Base-by-base conservation (phyloP, 2,329 filamentous ascomycete species). In the Macrophomina pseudophaseolina region DNA sequence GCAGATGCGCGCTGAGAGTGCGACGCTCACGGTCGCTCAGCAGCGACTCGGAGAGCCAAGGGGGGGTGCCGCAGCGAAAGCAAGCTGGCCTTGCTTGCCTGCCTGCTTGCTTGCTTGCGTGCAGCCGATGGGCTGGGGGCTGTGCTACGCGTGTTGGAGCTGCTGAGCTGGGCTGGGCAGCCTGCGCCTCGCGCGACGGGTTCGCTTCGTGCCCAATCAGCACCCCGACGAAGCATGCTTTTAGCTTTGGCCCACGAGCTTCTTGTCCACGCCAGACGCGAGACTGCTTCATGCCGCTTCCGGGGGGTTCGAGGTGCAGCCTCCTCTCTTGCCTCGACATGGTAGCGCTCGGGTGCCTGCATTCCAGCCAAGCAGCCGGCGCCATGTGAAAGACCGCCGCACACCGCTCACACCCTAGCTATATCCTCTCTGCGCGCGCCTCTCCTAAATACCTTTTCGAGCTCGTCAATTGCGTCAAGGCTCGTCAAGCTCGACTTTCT, bases 341-440 rank as follows among this genome's bases (percentile, higher is more conserved):
- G n/a, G n/a, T 46, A 44, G 58, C 58, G 44, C 28, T 14, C 58
- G 58, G 32, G 42, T 62, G 58, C 44, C 32, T 49, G 32, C 58
- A 49, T 49, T 62, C 44, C 58, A 62, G 58, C 58, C 58, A 62
- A 51, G 58, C n/a, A 28, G 42, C 44, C 58, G 58, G 58, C 58
- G 42, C 58, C 58, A 40, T 62, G 58, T 62, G 58, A 38, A 62
- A 62, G 30, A 16, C 32, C 14, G 51, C 42, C 58, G 42, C 56
- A 48, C 56, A 60, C 56, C 56, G 56, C 56, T 60, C 44, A 40
- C 44, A 40, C 33, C 48, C 52, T 54, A 28, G 23, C 11, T n/a
- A 44, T n/a, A 44, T n/a, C 44, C 58, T 38, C 44, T n/a, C 38
- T 18, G 56, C 38, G 16, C 38, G 30, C 18, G 42, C 42, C 42